These are phyloP conservation scores for Astraeus odoratus DNA, from an alignment of 768 basidiomycete species.

Conservation along the genomic window DNA sequence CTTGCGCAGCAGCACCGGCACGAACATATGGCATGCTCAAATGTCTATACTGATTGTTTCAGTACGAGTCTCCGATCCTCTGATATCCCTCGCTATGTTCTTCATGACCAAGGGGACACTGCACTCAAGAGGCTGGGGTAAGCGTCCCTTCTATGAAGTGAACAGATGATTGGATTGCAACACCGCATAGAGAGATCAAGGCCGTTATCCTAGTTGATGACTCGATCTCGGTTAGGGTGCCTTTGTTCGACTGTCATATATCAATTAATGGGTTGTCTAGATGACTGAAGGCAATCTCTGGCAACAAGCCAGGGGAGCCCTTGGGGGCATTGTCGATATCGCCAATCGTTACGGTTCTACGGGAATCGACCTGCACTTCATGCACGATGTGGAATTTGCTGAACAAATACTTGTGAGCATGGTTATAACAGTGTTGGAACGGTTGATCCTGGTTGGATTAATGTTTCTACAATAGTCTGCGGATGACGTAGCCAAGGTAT, in stretches of 20 bases:
- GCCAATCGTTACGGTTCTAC: constrained; percentile 30
- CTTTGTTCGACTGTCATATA: neutral
- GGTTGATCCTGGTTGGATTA: neutral
- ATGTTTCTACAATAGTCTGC: constrained; percentile 11
- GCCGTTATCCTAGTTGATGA: constrained; percentile 37
- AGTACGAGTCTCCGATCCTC: constrained; percentile 21
- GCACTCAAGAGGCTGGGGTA: constrained; percentile 20
- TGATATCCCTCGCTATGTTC: constrained; percentile 24
- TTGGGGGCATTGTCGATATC: constrained; percentile 34
- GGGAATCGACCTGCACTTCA: constrained; percentile 38
- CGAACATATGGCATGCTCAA: constrained; percentile 1
- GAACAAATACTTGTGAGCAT: constrained; percentile 18
- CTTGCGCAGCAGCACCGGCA: constrained; percentile 16
- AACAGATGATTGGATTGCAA: constrained; percentile 1
- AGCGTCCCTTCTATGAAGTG: constrained; percentile 6
- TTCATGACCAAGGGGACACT: constrained; percentile 16
- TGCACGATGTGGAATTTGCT: constrained; percentile 29
- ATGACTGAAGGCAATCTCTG: constrained; percentile 37
- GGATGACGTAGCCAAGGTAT: constrained; percentile 17
- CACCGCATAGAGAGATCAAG: constrained; percentile 29
- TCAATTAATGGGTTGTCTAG: constrained; percentile 9
- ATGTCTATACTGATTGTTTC: constrained; percentile 12
- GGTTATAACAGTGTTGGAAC: neutral
- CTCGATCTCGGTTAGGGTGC: constrained; percentile 28
- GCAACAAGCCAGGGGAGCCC: constrained; percentile 33